These are phyloP conservation scores for Rhododendron williamsianum DNA, from an alignment of 148 eudicot genomes.

Conservation along the genomic window DNA sequence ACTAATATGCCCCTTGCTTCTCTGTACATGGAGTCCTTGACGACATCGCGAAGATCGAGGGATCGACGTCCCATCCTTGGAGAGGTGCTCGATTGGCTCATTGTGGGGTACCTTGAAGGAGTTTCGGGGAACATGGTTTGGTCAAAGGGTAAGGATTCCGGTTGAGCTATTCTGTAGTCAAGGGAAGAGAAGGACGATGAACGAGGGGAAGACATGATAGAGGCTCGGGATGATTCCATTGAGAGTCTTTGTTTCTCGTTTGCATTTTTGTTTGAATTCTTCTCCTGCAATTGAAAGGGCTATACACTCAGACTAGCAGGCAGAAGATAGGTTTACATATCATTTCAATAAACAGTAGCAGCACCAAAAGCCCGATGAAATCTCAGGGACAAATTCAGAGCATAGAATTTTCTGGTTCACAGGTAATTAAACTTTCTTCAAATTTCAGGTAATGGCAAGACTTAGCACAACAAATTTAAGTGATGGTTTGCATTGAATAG, in stretches of 20 bases:
- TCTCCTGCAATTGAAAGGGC: slow-evolving; percentile 49
- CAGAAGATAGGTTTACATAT: background rate
- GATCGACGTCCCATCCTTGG: slow-evolving; percentile 48
- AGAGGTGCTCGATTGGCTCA: slow-evolving; percentile 50
- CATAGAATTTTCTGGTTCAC: background rate
- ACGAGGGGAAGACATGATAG: slow-evolving; percentile 77
- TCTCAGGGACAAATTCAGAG: background rate
- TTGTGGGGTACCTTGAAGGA: slow-evolving; percentile 55
- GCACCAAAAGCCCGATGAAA: background rate
- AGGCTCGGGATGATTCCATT: slow-evolving; percentile 70
- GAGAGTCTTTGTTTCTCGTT: slow-evolving; percentile 59
- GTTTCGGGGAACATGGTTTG: slow-evolving; percentile 66
- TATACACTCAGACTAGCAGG: background rate
- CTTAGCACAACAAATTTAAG: background rate
- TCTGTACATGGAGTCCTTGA: slow-evolving; percentile 84
- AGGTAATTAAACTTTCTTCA: background rate
- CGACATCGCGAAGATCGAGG: slow-evolving; percentile 66
- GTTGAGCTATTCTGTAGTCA: slow-evolving; percentile 61
- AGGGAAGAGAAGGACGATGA: slow-evolving; percentile 90
- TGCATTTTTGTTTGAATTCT: slow-evolving; percentile 34
- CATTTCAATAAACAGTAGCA: background rate
- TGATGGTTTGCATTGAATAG: background rate
- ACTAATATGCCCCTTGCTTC: slow-evolving; percentile 47
- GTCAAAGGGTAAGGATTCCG: slow-evolving; percentile 58
- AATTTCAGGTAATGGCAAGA: background rate